A percentile compares a stretch with the other conserved stretches of the same genome.
Evolutionary conservation across 441 rosid genomes (phyloP).

Genomic region (Bocquillonia castaneifolia): DNA sequence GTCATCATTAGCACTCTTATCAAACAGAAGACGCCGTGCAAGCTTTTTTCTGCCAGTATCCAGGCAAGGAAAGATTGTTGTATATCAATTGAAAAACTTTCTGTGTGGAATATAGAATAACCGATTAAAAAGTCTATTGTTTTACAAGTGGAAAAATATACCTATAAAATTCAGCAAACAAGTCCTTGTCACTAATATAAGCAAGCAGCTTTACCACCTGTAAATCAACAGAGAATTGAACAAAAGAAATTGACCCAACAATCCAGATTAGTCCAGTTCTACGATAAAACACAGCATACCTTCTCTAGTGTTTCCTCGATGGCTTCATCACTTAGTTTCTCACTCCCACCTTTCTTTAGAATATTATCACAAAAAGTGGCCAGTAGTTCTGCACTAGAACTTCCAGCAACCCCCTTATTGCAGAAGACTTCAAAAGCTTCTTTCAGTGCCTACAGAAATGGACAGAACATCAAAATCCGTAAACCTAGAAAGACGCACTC

Average conservation of each 20-base stretch:
- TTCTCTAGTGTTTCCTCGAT: slow-evolving; percentile 93
- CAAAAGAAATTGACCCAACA: background rate
- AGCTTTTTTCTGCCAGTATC: slow-evolving; percentile 64
- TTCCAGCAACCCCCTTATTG: slow-evolving; percentile 86
- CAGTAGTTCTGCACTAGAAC: slow-evolving; percentile 88
- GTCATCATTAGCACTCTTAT: slow-evolving; percentile 94
- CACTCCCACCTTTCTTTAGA: slow-evolving; percentile 94
- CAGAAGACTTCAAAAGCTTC: slow-evolving; percentile 95
- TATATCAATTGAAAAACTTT: background rate
- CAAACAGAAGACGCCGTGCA: slow-evolving; percentile 85
- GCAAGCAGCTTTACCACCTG: slow-evolving; percentile 87
- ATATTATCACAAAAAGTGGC: slow-evolving; percentile 93
- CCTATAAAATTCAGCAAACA: slow-evolving; percentile 91
- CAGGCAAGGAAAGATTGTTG: slow-evolving; percentile 2
- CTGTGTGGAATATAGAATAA: background rate
- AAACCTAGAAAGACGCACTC: background rate
- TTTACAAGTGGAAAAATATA: slow-evolving; percentile 8
- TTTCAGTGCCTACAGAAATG: slow-evolving; percentile 62
- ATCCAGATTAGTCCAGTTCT: background rate
- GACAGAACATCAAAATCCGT: slow-evolving; percentile 16
- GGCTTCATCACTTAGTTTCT: slow-evolving; percentile 91
- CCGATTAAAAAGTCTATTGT: background rate
- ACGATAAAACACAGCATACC: slow-evolving; percentile 34
- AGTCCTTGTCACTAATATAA: slow-evolving; percentile 85
- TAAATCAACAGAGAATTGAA: slow-evolving; percentile 17